Conservation (phyloP, 495 filamentous ascomycete genomes). For the Penicillium antarcticum region DNA sequence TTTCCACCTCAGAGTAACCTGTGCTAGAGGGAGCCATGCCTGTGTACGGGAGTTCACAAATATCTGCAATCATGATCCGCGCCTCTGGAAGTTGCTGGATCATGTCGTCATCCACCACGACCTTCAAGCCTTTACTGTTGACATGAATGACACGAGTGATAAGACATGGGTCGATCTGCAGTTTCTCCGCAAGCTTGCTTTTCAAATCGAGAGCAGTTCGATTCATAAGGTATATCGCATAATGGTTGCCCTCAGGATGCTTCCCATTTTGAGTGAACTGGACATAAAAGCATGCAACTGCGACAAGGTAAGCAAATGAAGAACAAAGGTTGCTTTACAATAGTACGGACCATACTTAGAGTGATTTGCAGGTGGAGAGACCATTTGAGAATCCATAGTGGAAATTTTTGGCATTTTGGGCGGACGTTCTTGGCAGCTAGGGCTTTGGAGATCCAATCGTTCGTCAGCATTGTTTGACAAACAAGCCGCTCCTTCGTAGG, state of each 20-base stretch:
- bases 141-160: constrained; percentile 63
- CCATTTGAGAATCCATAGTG: neutral
- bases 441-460: constrained; percentile 12
- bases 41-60: constrained; percentile 27
- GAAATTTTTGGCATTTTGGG: constrained; percentile 37
- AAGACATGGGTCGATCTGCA: constrained; percentile 60
- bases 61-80: constrained; percentile 70
- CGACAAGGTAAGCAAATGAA: constrained; percentile 8
- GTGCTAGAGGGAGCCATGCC: neutral
- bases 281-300: constrained; percentile 78
- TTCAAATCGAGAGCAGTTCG: constrained; percentile 65
- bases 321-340: neutral
- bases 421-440: constrained; percentile 17
- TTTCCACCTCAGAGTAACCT: neutral
- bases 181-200: constrained; percentile 61
- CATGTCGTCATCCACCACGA: constrained; percentile 80
- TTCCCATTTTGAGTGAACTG: constrained; percentile 47
- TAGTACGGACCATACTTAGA: neutral
- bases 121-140: constrained; percentile 62
- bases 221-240: constrained; percentile 72
- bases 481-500: constrained; percentile 28
- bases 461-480: neutral
- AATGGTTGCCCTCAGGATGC: constrained; percentile 58
- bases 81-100: constrained; percentile 73
- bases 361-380: neutral